Base-by-base conservation (phyloP, 1,139 yeast genomes). In the Geotrichum siamense region DNA sequence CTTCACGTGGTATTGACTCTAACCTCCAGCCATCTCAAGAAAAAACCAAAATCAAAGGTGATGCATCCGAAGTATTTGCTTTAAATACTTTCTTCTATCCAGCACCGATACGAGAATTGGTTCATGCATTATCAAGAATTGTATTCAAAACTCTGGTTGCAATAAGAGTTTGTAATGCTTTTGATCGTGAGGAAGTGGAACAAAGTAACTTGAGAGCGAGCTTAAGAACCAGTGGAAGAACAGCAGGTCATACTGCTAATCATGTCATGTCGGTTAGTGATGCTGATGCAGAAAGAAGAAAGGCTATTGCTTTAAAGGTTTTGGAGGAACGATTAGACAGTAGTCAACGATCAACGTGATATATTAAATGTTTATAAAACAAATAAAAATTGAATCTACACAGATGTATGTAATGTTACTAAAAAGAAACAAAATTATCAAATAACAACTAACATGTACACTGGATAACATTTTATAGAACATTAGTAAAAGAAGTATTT, bases 11-110 rank as follows among this genome's bases (percentile, higher is more conserved):
- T n/a, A 12, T n/a, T 12, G 15, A 33, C 27, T 8, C 13, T 21
- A 26, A 26, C 26, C 10, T 5, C 19, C 10, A n/a, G 5, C n/a
- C 15, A n/a, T 10, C 19, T 8, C 5, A 5, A 9, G 30, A 25
- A 19, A 50, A 57, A 12, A 59, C 69, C 13, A 61, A 69, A 20
- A 62, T 78, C 23, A 64, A 73, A 30, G 96, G 96, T 35, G 96
- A 87, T 61, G 94, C 96, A 0, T 81, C 94, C 0, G 96, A 87
- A 55, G 82, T 94, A 0, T 89, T 89, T 69, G 79, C 84, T 45
- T 69, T 87, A 52, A 79, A 81, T 33, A 83, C 84, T 55, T 85
- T 89, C 61, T 66, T 66, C 48, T 85, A 84, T 74, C 95, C 95
- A 1, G 73, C 68, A 32, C 56, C 70, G 1, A 72, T 78, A 48